Evolutionary conservation across 352 stramenopile genomes (phyloP).

Genomic region (Elongisporangium undulatum): DNA sequence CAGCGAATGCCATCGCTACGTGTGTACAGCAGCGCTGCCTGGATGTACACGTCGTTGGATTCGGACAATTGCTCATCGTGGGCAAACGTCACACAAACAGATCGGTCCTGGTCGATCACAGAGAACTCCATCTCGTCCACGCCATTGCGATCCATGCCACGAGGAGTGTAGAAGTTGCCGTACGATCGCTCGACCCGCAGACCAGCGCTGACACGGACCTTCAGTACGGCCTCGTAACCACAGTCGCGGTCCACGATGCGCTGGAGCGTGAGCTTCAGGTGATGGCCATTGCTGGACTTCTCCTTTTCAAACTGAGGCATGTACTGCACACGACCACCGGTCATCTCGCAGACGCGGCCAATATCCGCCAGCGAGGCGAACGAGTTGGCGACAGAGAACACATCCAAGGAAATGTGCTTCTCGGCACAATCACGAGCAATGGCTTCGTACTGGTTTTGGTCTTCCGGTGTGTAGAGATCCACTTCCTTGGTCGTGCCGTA

Average conservation of each 20-base stretch:
- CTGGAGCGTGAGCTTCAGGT: constrained; percentile 71
- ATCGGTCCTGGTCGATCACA: constrained; percentile 82
- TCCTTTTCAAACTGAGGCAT: constrained; percentile 87
- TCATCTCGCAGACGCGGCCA: constrained; percentile 78
- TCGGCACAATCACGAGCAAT: constrained; percentile 67
- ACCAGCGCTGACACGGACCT: constrained; percentile 82
- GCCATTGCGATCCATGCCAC: constrained; percentile 44
- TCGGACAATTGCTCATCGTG: constrained; percentile 83
- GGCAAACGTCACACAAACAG: constrained; percentile 84
- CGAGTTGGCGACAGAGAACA: constrained; percentile 82
- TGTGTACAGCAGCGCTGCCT: constrained; percentile 89
- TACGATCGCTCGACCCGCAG: constrained; percentile 84
- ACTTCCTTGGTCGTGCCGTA: constrained; percentile 87
- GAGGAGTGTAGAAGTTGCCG: constrained; percentile 72
- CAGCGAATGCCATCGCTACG: constrained; percentile 77
- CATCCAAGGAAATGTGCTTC: constrained; percentile 78
- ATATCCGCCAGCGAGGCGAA: constrained; percentile 82
- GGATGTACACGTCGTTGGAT: constrained; percentile 75
- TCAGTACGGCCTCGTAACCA: constrained; percentile 86
- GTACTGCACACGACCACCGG: constrained; percentile 80
- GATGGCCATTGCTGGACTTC: constrained; percentile 72
- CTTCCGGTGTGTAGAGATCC: constrained; percentile 73
- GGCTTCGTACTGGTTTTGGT: constrained; percentile 64
- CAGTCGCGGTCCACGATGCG: constrained; percentile 68
- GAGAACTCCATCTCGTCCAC: constrained; percentile 89